phyloP scores from a whole-genome alignment of 768 basidiomycete genomes.

The Hygrophorus pudorinus region DNA sequence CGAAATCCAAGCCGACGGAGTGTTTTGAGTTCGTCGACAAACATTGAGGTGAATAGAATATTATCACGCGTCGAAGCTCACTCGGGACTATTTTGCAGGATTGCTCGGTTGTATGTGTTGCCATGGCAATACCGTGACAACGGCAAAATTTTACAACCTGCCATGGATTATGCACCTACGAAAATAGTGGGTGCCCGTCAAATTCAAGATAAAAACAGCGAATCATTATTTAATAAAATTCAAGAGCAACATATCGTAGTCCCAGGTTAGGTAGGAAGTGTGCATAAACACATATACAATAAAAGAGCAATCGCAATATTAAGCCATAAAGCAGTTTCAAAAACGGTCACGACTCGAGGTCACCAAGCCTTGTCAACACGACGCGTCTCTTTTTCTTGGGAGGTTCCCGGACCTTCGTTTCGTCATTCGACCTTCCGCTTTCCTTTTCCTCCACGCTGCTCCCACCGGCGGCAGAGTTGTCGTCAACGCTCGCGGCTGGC shows the following conservation, averaged over 20 bases:
- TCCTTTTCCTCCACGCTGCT: not conserved
- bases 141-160: too few relatives aligned
- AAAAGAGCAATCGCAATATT: constrained; percentile 3
- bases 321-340: not conserved
- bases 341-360: constrained; percentile 28
- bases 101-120: too few relatives aligned
- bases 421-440: constrained; percentile 5
- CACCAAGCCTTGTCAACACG: constrained; percentile 62
- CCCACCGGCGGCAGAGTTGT: constrained; percentile 11
- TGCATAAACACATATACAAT: not conserved
- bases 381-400: constrained; percentile 83
- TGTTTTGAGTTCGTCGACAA: constrained; percentile 64
- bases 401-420: constrained; percentile 26
- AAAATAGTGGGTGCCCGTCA: too few relatives aligned
- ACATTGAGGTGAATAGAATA: too few relatives aligned
- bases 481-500: constrained; percentile 39
- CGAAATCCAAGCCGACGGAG: constrained; percentile 66
- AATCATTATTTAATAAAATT: too few relatives aligned
- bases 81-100: too few relatives aligned
- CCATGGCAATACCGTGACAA: too few relatives aligned
- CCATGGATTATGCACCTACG: too few relatives aligned
- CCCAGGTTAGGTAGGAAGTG: not conserved
- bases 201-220: too few relatives aligned
- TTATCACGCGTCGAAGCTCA: too few relatives aligned
- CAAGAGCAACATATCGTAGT: too few relatives aligned